Conservation (phyloP, 176 grass and related monocot species). For the Eleusine coracana region DNA sequence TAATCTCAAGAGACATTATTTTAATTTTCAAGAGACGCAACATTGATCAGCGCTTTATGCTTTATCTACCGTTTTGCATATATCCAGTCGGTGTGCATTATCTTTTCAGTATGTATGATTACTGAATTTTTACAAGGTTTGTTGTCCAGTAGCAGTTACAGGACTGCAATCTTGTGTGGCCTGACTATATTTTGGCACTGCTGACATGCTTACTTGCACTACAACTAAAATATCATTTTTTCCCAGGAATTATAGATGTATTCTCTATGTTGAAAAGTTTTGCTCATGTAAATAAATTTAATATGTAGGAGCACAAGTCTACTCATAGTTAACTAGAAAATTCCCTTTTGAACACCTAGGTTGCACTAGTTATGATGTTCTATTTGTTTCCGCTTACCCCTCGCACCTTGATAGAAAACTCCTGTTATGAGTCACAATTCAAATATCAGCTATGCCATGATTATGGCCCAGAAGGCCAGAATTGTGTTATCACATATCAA, state of each 20-base stretch:
- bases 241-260: too few species aligned
- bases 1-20: background rate
- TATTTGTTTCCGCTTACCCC: background rate
- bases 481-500: background rate
- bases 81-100: conserved; percentile 45
- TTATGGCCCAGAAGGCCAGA: background rate
- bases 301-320: background rate
- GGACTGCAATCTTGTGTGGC: background rate
- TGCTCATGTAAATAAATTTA: too few species aligned
- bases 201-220: background rate
- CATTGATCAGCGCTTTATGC: background rate
- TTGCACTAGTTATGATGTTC: background rate
- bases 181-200: background rate
- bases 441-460: background rate
- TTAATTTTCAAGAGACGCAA: conserved; percentile 21
- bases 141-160: background rate
- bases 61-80: conserved; percentile 41
- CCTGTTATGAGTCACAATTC: background rate
- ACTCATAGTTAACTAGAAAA: background rate
- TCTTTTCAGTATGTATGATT: conserved; percentile 10
- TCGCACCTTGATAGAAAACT: background rate
- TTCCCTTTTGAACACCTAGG: background rate
- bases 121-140: background rate
- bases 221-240: too few species aligned
- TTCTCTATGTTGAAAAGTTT: too few species aligned